phyloP scores from a whole-genome alignment of 495 filamentous ascomycete species.

The Tricharina praecox region DNA sequence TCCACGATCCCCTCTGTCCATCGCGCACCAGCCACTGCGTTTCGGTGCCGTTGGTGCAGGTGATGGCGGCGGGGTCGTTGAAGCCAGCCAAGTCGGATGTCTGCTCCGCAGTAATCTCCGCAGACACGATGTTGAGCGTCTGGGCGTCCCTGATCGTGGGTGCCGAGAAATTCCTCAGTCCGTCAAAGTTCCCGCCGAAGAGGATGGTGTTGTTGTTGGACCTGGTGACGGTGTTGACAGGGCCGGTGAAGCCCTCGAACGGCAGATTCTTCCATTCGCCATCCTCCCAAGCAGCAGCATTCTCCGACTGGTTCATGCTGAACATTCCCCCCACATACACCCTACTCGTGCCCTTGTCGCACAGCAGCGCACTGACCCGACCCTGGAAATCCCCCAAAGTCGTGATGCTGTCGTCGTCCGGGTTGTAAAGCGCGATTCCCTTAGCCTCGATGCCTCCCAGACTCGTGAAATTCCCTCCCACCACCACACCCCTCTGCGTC shows the following conservation, averaged over 20 bases:
- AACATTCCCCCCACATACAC: slow-evolving; percentile 90
- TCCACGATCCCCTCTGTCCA: slow-evolving; percentile 59
- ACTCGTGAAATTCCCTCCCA: slow-evolving; percentile 95
- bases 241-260: slow-evolving; percentile 89
- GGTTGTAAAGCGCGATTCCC: slow-evolving; percentile 66
- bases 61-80: slow-evolving; percentile 62
- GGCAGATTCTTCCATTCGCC: slow-evolving; percentile 69
- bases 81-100: slow-evolving; percentile 47
- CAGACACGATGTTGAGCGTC: slow-evolving; percentile 65
- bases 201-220: slow-evolving; percentile 64
- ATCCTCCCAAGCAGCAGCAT: slow-evolving; percentile 70
- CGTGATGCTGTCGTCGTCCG: slow-evolving; percentile 45
- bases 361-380: slow-evolving; percentile 61
- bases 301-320: slow-evolving; percentile 51
- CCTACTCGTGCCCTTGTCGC: slow-evolving; percentile 62
- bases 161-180: slow-evolving; percentile 61
- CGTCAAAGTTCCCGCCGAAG: slow-evolving; percentile 83
- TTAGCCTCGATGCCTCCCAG: slow-evolving; percentile 56
- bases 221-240: slow-evolving; percentile 71
- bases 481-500: slow-evolving; percentile 52
- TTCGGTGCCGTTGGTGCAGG: slow-evolving; percentile 55
- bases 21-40: slow-evolving; percentile 78
- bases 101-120: slow-evolving; percentile 49
- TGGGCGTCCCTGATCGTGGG: slow-evolving; percentile 47
- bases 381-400: slow-evolving; percentile 65